A percentile compares a stretch with the other conserved stretches of the same genome.
These are phyloP conservation scores for Raphanus raphanistrum DNA, from an alignment of 345 rosid species.

Conservation along the genomic window DNA sequence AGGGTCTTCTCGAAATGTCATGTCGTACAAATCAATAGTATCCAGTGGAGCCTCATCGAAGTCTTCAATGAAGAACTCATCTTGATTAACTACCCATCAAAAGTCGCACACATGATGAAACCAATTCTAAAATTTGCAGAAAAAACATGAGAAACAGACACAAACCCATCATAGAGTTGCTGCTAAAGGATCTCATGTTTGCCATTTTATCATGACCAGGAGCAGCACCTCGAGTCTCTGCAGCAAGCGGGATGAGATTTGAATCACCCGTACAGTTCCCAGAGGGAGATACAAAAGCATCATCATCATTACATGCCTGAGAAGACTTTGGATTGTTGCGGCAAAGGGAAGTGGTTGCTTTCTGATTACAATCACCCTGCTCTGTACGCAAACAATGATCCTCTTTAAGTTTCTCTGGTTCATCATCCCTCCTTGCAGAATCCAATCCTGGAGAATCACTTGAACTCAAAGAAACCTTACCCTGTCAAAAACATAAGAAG, in stretches of 20 bases:
- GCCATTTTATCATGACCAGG: conserved; percentile 25
- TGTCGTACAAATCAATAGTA: conserved; percentile 48
- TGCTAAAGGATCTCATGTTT: conserved; percentile 29
- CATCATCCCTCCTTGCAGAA: conserved; percentile 23
- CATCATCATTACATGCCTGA: conserved; percentile 26
- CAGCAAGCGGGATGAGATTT: background rate
- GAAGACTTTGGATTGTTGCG: conserved; percentile 12
- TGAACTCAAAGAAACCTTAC: conserved; percentile 14
- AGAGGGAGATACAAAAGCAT: conserved; percentile 24
- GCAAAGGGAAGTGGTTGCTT: conserved; percentile 20
- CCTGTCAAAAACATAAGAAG: conserved; percentile 39
- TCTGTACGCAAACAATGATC: conserved; percentile 10
- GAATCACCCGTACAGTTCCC: conserved; percentile 36
- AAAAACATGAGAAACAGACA: conserved; percentile 4
- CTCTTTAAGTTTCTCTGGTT: conserved; percentile 13
- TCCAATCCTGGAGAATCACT: conserved; percentile 27
- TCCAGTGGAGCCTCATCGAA: conserved; percentile 44
- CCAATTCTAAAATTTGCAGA: background rate
- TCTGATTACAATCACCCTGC: conserved; percentile 26
- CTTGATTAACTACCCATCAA: conserved; percentile 41
- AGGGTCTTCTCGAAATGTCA: conserved; percentile 48
- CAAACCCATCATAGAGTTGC: conserved; percentile 45
- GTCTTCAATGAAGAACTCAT: conserved; percentile 40
- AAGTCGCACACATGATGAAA: conserved; percentile 10
- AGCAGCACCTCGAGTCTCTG: conserved; percentile 17